Base-by-base conservation (phyloP, 2,329 filamentous ascomycete species). In the Passalora sequoiae region DNA sequence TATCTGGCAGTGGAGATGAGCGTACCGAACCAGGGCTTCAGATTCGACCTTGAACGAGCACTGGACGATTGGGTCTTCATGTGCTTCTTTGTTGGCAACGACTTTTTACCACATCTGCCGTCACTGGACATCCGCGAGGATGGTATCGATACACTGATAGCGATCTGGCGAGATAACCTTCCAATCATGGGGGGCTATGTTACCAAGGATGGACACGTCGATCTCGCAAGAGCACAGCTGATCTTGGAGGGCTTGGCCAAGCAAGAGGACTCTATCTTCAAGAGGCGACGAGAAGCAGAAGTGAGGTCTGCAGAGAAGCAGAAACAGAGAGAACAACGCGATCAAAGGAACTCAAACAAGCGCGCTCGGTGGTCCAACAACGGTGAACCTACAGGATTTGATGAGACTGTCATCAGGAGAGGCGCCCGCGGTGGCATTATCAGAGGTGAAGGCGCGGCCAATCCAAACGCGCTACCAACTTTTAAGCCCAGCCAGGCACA, bases 31-130 rank as follows among this genome's bases (percentile, higher is more conserved):
- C 78, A 95, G 54, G 83, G 83, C 1, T 97, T 97, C 68, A 78
- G 80, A 42, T 97, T 94, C 66, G 89, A 98, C 63, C 74, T 98
- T 32, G 92, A 98, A 67, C 82, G 92, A 53, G 89, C 89, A 19
- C 78, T 97, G 46, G 92, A 97, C 66, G 91, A 97, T 63, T 97
- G 91, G 92, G 88, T 97, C 10, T 97, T 97, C 66, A 92, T 97
- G 81, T 97, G 91, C 69, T 97, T 94, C 70, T 97, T 97, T 64
- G 91, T 97, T 44, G 91, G 91, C 55, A 98, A 98, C 67, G 94
- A 98, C 71, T 98, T 98, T 70, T 71, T 98, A 55, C 92, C 92
- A 38, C 92, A 98, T 74, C 73, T 98, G 46, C 92, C 92, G n/a
- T 94, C 91, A 59, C 76, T 98, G 46, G 92, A 97, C 65, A 97